phyloP scores from a whole-genome alignment of 176 grass and related monocot species.

The Luzula sylvatica region DNA sequence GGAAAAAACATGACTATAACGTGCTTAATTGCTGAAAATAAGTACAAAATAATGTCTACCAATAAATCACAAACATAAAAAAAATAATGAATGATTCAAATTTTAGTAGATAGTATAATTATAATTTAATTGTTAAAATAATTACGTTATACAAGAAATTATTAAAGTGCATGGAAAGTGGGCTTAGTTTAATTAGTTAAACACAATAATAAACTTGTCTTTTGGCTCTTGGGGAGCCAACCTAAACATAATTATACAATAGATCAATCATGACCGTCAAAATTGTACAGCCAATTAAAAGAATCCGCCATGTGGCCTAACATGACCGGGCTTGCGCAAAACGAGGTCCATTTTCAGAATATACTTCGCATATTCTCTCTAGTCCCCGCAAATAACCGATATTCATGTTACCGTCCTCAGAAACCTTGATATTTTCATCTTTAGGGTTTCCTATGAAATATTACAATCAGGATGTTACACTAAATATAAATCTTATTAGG shows the following conservation, averaged over 20 bases:
- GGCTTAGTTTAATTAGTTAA: too few species aligned
- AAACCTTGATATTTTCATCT: too few species aligned
- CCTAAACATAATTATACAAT: background rate
- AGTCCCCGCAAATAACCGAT: background rate
- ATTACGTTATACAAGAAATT: too few species aligned
- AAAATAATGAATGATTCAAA: too few species aligned
- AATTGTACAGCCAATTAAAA: slow-evolving; percentile 17
- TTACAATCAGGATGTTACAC: background rate
- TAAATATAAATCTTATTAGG: background rate
- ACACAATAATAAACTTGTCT: too few species aligned
- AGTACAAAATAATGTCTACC: too few species aligned
- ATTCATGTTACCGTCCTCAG: background rate
- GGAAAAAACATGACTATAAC: too few species aligned
- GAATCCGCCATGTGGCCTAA: background rate
- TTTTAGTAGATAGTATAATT: too few species aligned
- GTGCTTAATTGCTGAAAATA: too few species aligned
- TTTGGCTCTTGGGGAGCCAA: background rate
- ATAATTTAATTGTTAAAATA: too few species aligned
- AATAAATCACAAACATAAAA: too few species aligned
- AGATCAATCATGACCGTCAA: background rate
- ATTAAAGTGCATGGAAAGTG: too few species aligned
- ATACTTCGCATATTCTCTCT: slow-evolving; percentile 11
- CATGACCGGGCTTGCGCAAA: background rate
- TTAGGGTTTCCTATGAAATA: background rate
- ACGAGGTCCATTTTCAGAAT: slow-evolving; percentile 3